Base-by-base conservation (phyloP, 768 basidiomycete genomes). In the Suillus subaureus region DNA sequence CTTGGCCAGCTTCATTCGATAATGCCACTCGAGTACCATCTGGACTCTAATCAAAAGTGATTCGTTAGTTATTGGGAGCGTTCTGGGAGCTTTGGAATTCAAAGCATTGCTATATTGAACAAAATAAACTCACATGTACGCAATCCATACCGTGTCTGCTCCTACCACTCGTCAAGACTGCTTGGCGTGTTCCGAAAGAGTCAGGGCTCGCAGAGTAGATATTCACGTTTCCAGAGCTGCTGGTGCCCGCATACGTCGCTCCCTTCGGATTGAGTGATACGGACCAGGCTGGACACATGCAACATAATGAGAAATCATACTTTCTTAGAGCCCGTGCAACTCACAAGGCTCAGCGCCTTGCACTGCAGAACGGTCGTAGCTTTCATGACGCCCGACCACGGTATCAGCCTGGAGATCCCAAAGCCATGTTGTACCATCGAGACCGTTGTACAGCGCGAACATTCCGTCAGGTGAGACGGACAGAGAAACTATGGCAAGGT, bases 1-100 rank as follows among this genome's bases (percentile, higher is more conserved):
- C 90, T 70, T 94, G 91, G n/a, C 96, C 96, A 1, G 87, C 84
- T 75, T 97, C 95, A 11, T 89, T 87, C 4, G 94, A 87, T 68
- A 97, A 82, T 18, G 93, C 96, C 56, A 98, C 78, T 51, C 87
- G 86, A 68, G 84, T 84, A 49, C 96, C 95, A 72, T 97, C 93
- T 16, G 96, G 94, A 70, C 93, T 96, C 96, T 97, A 74, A 64
- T 31, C 8, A 23, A 4, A 63, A 26, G 43, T 37, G 39, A 33
- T 35, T 39, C 12, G 37, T 45, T 42, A 40, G 39, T 40, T 23
- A 39, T 64, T 35, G 40, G 16, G n/a, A 33, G 23, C 16, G 39
- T 21, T 35, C 40, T 39, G 15, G 23, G 6, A 2, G 3, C 28
- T 31, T 23, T 13, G 26, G 11, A 26, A 58, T 13, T 12, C 16